These are phyloP conservation scores for Thuja plicata DNA, from an alignment of 83 land plant genomes.

Conservation along the genomic window DNA sequence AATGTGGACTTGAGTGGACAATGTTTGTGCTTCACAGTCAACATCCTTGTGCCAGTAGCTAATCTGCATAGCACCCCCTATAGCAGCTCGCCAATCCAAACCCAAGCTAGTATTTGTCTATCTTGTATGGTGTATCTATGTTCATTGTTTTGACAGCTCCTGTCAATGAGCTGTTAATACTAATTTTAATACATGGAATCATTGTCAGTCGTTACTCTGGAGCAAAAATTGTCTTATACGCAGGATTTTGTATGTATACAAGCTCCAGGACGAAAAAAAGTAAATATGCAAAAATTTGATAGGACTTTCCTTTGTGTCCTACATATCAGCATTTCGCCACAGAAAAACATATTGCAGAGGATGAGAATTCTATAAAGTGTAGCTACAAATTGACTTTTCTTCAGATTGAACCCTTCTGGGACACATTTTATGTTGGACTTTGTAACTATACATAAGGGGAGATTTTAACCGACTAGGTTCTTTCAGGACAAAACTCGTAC, in stretches of 20 bases:
- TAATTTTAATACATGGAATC: background rate
- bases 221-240: background rate
- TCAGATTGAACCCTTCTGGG: background rate
- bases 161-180: background rate
- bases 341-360: background rate
- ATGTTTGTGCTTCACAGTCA: background rate
- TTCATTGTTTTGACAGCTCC: background rate
- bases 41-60: background rate
- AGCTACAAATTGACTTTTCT: background rate
- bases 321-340: background rate
- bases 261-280: background rate
- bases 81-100: background rate
- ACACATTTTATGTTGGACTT: background rate
- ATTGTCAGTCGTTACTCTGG: background rate
- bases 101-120: background rate
- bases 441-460: background rate
- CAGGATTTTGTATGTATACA: background rate
- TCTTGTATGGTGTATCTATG: background rate
- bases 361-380: background rate
- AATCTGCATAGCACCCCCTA: background rate
- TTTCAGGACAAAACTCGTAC: background rate
- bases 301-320: background rate
- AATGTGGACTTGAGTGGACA: background rate
- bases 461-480: background rate
- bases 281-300: background rate